Evolutionary conservation across 768 basidiomycete genomes (phyloP).

Genomic region (Cantharellus anzutake): DNA sequence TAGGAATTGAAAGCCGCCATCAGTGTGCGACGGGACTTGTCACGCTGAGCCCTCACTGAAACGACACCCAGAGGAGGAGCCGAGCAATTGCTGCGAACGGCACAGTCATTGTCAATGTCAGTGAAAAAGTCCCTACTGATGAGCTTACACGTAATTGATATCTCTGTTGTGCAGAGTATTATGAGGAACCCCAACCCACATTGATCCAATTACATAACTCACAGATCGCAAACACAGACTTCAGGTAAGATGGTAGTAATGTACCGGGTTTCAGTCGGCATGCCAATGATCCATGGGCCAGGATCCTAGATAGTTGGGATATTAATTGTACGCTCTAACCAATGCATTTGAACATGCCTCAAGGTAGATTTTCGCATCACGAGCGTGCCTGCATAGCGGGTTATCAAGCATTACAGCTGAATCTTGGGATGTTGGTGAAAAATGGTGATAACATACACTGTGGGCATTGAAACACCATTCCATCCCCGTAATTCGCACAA

Average conservation of each 20-base stretch:
- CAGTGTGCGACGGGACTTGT: constrained; percentile 56
- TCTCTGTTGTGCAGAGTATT: constrained; percentile 27
- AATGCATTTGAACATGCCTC: constrained; percentile 22
- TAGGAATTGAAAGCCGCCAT: constrained; percentile 65
- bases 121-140: constrained; percentile 2
- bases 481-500: constrained; percentile 85
- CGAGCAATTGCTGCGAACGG: constrained; percentile 40
- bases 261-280: constrained; percentile 71
- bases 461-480: constrained; percentile 69
- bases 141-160: constrained; percentile 57
- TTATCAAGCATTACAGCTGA: not conserved
- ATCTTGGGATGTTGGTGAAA: not conserved
- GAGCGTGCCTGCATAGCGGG: constrained; percentile 29
- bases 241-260: constrained; percentile 57
- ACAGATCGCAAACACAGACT: constrained; percentile 77
- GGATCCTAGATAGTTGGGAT: constrained; percentile 32
- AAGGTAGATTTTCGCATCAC: constrained; percentile 83
- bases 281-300: constrained; percentile 89
- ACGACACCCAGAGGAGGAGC: constrained; percentile 59
- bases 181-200: not conserved
- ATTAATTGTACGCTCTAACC: not conserved
- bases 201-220: constrained; percentile 18
- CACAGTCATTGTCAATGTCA: constrained; percentile 10
- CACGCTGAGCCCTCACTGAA: constrained; percentile 60
- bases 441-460: constrained; percentile 23